phyloP scores from a whole-genome alignment of 2,329 filamentous ascomycete genomes.

The Aspergillus japonicus region DNA sequence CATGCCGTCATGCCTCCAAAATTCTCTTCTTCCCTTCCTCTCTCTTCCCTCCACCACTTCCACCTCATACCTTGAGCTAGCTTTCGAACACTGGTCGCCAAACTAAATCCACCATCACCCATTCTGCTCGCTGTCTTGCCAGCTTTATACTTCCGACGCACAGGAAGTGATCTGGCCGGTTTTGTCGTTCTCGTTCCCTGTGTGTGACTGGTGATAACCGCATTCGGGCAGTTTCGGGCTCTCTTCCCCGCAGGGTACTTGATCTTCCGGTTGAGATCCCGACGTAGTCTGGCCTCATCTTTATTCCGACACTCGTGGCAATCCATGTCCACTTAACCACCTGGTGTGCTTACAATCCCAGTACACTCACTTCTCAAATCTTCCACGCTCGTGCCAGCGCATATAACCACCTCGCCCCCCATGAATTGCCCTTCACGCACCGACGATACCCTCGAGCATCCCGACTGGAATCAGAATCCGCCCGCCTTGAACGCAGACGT shows the following conservation, averaged over 20 bases:
- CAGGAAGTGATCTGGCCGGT: neutral
- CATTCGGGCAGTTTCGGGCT: conserved; percentile 27
- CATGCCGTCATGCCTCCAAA: conserved; percentile 11
- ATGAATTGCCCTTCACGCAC: conserved; percentile 68
- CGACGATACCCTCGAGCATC: conserved; percentile 54
- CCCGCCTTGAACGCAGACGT: conserved; percentile 57
- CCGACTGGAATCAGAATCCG: conserved; percentile 63
- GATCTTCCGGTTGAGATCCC: neutral
- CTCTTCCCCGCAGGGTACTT: conserved; percentile 14
- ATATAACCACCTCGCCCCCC: neutral
- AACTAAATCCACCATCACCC: neutral
- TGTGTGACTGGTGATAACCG: conserved; percentile 5
- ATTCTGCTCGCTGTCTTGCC: neutral
- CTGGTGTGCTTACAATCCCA: neutral
- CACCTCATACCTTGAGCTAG: neutral
- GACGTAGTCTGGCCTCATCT: neutral
- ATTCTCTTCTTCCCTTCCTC: neutral
- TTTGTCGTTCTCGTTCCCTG: conserved; percentile 5
- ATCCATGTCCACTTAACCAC: neutral
- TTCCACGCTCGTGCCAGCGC: neutral
- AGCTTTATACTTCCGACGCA: neutral
- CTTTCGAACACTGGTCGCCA: neutral
- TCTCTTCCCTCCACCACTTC: neutral
- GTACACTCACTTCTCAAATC: neutral
- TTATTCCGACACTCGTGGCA: neutral